Evolutionary conservation across 257 asterid genomes (phyloP), one percentile per base, ranked within the genome.

Genomic region (Anisodus acutangulus): DNA sequence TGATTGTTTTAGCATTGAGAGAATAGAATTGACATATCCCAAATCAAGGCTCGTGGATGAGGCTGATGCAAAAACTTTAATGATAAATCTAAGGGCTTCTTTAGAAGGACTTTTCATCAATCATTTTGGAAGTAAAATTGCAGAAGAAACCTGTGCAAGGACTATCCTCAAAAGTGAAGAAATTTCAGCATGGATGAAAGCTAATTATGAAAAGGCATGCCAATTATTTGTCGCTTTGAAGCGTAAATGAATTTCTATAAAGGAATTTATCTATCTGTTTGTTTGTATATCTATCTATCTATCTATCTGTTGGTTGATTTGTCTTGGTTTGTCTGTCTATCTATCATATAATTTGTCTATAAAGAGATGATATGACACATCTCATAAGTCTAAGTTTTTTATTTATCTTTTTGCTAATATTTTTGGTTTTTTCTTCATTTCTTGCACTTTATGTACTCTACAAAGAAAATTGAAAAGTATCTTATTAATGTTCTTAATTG

Each of bases 1-100:
- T 51, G 83, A 41, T 2, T 72, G 83, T 83, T 91, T 90, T 87
- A 86, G 69, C 49, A 84, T 89, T 4, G 91, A 91, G 81, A 86
- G 81, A 81, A 84, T 88, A 81, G 90, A 88, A 55, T 43, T 84
- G 3, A 69, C 67, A 6, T 67, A 84, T 67, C 71, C 86, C 4
- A 22, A 51, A 37, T 72, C 86, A 1, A 60, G 84, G 62, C 49
- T 63, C 45, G 55, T 62, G 13, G 86, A 41, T 17, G 37, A 79
- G 2, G 0, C 82, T 1, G 5, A 82, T 13, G 83, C 26, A 4
- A 58, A 12, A 17, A 39, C 39, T 5, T 31, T 78, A 17, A 79
- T 84, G 49, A 84, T 66, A 86, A 82, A 83, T 51, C 3, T 89
- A 13, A 85, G 89, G 19, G 84, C 86, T 15, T 6, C 1, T 19